Evolutionary conservation across 257 asterid genomes (phyloP).

Genomic region (Echites panduratus): DNA sequence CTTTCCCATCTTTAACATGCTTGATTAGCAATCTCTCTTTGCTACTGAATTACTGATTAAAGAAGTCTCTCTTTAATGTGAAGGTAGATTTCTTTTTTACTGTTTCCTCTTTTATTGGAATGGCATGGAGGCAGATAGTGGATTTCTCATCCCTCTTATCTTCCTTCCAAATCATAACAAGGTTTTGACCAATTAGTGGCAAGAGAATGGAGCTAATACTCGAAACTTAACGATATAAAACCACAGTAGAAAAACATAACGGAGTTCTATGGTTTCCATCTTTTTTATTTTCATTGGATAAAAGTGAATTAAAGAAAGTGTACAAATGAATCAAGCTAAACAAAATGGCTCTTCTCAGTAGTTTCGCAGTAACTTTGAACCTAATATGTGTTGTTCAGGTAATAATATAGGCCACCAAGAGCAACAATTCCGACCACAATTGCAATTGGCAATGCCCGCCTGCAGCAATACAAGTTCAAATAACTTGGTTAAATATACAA

Average conservation of each 20-base stretch:
- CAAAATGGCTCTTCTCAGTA: background rate
- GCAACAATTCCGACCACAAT: slow-evolving; percentile 75
- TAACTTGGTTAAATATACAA: too few species aligned
- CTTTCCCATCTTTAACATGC: too few species aligned
- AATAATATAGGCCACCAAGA: slow-evolving; percentile 56
- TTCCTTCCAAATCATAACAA: background rate
- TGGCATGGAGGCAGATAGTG: too few species aligned
- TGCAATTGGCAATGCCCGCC: slow-evolving; percentile 76
- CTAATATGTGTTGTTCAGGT: slow-evolving; percentile 53
- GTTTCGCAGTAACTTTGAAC: background rate
- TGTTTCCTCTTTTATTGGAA: background rate
- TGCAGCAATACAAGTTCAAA: slow-evolving; percentile 26
- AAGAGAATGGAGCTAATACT: background rate
- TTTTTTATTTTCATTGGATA: background rate
- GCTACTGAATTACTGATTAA: too few species aligned
- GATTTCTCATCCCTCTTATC: background rate
- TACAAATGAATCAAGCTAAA: background rate
- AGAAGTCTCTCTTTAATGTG: too few species aligned
- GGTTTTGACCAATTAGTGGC: too few species aligned
- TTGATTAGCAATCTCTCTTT: too few species aligned
- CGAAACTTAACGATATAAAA: background rate
- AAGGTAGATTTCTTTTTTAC: too few species aligned
- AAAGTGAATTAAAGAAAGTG: background rate
- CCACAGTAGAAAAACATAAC: background rate
- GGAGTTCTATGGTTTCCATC: background rate